Evolutionary conservation across 1,284 basidiomycete genomes (phyloP).

Genomic region (Ceratobasidium sp.): DNA sequence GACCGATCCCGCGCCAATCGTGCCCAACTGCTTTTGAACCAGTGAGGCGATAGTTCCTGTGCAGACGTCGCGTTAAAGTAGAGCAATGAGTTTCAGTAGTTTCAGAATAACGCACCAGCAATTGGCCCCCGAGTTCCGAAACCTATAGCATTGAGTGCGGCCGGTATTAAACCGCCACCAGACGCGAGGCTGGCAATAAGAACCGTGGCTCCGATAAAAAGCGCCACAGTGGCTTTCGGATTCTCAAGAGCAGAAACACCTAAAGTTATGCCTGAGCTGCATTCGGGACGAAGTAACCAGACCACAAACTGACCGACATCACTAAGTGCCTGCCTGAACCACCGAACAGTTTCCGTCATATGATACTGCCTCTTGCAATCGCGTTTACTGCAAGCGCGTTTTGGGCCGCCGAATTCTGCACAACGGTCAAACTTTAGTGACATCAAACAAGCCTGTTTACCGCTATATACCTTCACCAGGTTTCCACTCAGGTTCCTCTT

Average conservation of each 20-base stretch:
- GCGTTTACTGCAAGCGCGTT: slow-evolving; percentile 9
- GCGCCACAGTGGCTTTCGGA: slow-evolving; percentile 16
- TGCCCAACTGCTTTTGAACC: slow-evolving; percentile 13
- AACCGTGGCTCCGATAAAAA: slow-evolving; percentile 30
- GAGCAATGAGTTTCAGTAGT: neutral
- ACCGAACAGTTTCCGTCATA: slow-evolving; percentile 14
- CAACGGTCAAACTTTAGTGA: neutral
- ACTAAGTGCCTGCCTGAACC: slow-evolving; percentile 27
- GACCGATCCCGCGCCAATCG: slow-evolving; percentile 12
- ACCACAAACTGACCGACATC: slow-evolving; percentile 30
- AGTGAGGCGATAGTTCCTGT: slow-evolving; percentile 26
- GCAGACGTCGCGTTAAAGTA: neutral
- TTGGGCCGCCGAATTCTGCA: slow-evolving; percentile 13
- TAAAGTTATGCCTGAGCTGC: neutral
- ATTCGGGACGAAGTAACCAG: neutral
- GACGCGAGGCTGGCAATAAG: neutral
- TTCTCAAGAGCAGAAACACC: slow-evolving; percentile 19
- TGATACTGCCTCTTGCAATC: slow-evolving; percentile 30
- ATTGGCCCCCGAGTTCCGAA: slow-evolving; percentile 22
- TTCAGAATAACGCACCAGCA: neutral
- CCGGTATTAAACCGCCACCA: slow-evolving; percentile 1
- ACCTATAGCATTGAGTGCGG: slow-evolving; percentile 19
- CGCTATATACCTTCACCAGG: neutral
- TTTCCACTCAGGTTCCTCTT: neutral
- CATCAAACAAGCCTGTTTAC: too few relatives aligned